These are phyloP conservation scores for Xylaria sp. DNA, from an alignment of 2,329 filamentous ascomycete genomes.

Conservation along the genomic window DNA sequence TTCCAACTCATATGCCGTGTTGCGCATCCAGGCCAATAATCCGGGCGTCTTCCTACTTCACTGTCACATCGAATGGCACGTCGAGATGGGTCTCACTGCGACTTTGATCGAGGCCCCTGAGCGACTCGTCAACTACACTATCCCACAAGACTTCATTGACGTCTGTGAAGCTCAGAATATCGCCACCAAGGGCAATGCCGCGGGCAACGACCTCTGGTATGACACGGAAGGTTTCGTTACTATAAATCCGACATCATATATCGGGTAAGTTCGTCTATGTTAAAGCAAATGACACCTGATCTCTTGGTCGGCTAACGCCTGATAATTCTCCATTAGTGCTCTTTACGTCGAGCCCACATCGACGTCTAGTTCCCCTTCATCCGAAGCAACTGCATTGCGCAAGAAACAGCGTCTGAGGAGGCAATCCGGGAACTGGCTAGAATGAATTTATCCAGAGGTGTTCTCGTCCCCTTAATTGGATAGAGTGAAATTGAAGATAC, in stretches of 20 bases:
- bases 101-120: constrained; percentile 67
- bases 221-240: constrained; percentile 47
- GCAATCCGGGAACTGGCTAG: constrained; percentile 8
- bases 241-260: constrained; percentile 44
- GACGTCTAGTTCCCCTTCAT: not conserved
- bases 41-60: constrained; percentile 67
- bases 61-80: constrained; percentile 71
- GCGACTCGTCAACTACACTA: constrained; percentile 62
- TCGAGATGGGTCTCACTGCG: constrained; percentile 66
- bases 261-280: constrained; percentile 40
- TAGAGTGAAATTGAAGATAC: not conserved
- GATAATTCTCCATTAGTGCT: constrained; percentile 16
- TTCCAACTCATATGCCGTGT: constrained; percentile 57
- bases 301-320: constrained; percentile 13
- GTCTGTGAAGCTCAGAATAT: constrained; percentile 58
- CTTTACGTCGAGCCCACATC: not conserved
- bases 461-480: not conserved
- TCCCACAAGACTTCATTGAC: constrained; percentile 68
- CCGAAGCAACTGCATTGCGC: not conserved
- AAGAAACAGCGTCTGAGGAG: constrained; percentile 14
- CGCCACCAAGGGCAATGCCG: constrained; percentile 71
- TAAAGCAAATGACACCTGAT: not conserved
- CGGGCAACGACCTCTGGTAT: constrained; percentile 55
- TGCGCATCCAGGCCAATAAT: constrained; percentile 63
- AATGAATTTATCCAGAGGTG: not conserved